Evolutionary conservation across 257 asterid species (phyloP).

Genomic region (Nemophila menziesii): DNA sequence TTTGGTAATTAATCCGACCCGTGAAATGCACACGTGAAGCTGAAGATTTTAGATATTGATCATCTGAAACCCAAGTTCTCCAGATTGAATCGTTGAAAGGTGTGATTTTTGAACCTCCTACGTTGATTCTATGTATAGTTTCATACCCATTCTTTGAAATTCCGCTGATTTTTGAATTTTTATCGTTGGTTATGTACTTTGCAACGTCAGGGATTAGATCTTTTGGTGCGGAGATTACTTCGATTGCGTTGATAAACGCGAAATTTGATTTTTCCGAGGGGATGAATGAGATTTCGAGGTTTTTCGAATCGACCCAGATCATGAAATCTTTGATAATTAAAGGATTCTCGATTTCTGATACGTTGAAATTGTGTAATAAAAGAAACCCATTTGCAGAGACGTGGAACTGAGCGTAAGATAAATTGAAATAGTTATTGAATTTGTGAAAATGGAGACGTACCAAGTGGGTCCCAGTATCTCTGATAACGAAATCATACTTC

Average conservation of each 20-base stretch:
- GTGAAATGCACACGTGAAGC: slow-evolving; percentile 32
- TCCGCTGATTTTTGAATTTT: slow-evolving; percentile 41
- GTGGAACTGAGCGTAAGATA: slow-evolving; percentile 45
- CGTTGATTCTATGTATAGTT: slow-evolving; percentile 63
- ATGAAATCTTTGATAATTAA: slow-evolving; percentile 57
- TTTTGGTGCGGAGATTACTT: slow-evolving; percentile 70
- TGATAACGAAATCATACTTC: slow-evolving; percentile 41
- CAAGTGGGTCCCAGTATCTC: slow-evolving; percentile 48
- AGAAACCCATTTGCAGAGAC: slow-evolving; percentile 68
- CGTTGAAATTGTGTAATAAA: slow-evolving; percentile 41
- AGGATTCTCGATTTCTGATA: slow-evolving; percentile 7
- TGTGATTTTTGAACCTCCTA: slow-evolving; percentile 87
- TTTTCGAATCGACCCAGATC: slow-evolving; percentile 36
- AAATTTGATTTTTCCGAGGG: slow-evolving; percentile 39
- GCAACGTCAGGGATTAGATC: slow-evolving; percentile 72
- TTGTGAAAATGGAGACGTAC: slow-evolving; percentile 73
- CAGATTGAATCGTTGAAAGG: slow-evolving; percentile 89
- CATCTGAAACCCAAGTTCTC: slow-evolving; percentile 90
- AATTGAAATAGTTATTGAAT: slow-evolving; percentile 8
- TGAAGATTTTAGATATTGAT: slow-evolving; percentile 23
- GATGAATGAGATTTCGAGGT: slow-evolving; percentile 39
- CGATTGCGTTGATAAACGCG: slow-evolving; percentile 74
- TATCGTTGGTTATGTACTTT: slow-evolving; percentile 28
- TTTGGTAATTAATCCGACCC: slow-evolving; percentile 51
- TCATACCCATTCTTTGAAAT: slow-evolving; percentile 59